Evolutionary conservation across 495 filamentous ascomycete genomes (phyloP).

Genomic region (Cercophora scortea): DNA sequence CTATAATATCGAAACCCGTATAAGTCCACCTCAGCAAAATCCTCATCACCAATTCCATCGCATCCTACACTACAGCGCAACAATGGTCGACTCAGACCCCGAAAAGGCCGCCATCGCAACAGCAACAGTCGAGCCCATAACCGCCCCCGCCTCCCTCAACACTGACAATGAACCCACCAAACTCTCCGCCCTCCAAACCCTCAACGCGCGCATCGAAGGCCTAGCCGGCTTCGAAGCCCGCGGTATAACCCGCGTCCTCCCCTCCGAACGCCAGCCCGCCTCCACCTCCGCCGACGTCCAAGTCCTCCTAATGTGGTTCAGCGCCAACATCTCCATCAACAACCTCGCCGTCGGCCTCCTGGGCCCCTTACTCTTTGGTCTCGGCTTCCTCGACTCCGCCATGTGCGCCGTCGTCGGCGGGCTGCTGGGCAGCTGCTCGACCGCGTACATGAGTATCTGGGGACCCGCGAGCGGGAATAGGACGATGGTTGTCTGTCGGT

Average conservation of each 20-base stretch:
- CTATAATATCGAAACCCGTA: too few relatives aligned
- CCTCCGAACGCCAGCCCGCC: conserved; percentile 53
- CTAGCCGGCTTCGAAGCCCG: conserved; percentile 54
- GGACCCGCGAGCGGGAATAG: conserved; percentile 64
- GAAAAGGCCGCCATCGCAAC: too few relatives aligned
- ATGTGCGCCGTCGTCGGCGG: conserved; percentile 60
- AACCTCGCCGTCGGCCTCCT: conserved; percentile 71
- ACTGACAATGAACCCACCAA: not conserved
- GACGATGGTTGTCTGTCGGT: conserved; percentile 64
- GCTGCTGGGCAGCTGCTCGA: conserved; percentile 48
- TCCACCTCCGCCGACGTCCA: conserved; percentile 54
- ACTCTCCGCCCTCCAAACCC: conserved; percentile 1
- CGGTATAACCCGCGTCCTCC: conserved; percentile 61
- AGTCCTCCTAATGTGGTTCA: conserved; percentile 62
- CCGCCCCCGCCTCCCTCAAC: not conserved
- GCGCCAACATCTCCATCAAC: conserved; percentile 68
- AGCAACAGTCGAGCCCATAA: too few relatives aligned
- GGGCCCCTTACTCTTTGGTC: conserved; percentile 57
- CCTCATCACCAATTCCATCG: conserved; percentile 47
- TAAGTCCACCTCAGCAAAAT: conserved; percentile 70
- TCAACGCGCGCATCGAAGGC: conserved; percentile 22
- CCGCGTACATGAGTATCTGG: conserved; percentile 66
- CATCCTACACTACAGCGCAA: too few relatives aligned
- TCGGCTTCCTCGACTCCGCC: conserved; percentile 60
- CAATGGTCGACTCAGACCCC: too few relatives aligned